phyloP scores from a whole-genome alignment of 495 filamentous ascomycete species.

The Penicillium coffeae region DNA sequence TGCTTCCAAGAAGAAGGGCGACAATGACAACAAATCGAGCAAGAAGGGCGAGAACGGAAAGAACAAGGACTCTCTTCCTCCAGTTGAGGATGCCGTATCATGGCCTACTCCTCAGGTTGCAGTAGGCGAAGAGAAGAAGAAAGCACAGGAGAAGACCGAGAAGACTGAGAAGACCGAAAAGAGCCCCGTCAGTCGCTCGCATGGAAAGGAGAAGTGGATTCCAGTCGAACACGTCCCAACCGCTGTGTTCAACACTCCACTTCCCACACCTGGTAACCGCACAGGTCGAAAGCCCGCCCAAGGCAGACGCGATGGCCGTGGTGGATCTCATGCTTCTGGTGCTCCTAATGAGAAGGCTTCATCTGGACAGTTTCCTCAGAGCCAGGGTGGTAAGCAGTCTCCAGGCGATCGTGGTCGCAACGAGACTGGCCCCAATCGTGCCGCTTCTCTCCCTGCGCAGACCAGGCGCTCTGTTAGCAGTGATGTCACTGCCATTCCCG shows the following conservation, averaged over 20 bases:
- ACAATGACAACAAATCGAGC: slow-evolving; percentile 33
- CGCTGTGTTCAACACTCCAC: slow-evolving; percentile 76
- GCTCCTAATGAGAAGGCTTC: slow-evolving; percentile 41
- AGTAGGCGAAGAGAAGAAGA: slow-evolving; percentile 69
- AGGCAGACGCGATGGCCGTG: slow-evolving; percentile 56
- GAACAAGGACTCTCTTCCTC: slow-evolving; percentile 45
- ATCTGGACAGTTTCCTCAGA: slow-evolving; percentile 27
- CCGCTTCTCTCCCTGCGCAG: slow-evolving; percentile 41
- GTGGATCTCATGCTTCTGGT: slow-evolving; percentile 43
- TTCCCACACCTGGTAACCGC: slow-evolving; percentile 57
- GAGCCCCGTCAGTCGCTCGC: slow-evolving; percentile 45
- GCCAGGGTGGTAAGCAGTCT: slow-evolving; percentile 30
- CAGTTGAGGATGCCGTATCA: slow-evolving; percentile 66
- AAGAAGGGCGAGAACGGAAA: slow-evolving; percentile 42
- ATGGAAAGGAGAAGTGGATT: slow-evolving; percentile 71
- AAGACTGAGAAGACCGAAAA: slow-evolving; percentile 67
- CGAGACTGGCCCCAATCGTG: slow-evolving; percentile 34
- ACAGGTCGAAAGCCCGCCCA: slow-evolving; percentile 55
- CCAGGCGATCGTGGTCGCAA: slow-evolving; percentile 37
- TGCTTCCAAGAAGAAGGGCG: slow-evolving; percentile 44
- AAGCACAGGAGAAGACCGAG: slow-evolving; percentile 58
- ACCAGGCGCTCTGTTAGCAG: slow-evolving; percentile 36
- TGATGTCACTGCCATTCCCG: slow-evolving; percentile 28
- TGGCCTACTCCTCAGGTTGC: slow-evolving; percentile 92
- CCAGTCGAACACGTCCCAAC: slow-evolving; percentile 69